Base-by-base conservation (phyloP, 208 protist species). In the Trichomonas gallinae region DNA sequence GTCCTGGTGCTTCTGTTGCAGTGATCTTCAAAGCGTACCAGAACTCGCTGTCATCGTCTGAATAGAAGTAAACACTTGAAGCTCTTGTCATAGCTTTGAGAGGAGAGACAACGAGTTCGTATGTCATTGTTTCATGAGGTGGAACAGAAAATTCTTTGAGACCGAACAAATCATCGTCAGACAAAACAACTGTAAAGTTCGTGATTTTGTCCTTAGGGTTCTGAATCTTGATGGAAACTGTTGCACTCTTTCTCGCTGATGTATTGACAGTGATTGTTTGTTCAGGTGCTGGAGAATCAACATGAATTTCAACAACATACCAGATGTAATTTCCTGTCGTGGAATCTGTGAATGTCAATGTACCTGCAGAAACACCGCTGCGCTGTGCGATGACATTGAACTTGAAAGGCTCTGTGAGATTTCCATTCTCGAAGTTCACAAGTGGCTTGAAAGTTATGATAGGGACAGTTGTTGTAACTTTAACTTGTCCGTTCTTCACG, bases 21-120 rank as follows among this genome's bases (percentile, higher is more conserved):
- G 45, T 44, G n/a, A 93, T 93, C 45, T 93, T 51, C 8, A 93
- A 48, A 38, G 1, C 17, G 38, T 93, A 93, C 87, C 87, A 93
- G 38, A 93, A 93, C n/a, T 93, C 87, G n/a, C 87, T 42, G n/a
- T 51, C 87, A 93, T 93, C 87, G 31, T 93, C 87, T 17, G 40
- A 48, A 36, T 93, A 93, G 44, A 93, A 93, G n/a, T 93, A 93
- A 4, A 93, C n/a, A n/a, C 44, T 8, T 6, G 87, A 93, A 10
- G n/a, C 46, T 15, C 36, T 26, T 0, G 45, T 93, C 44, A 51
- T 93, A 17, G 87, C 87, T 38, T 51, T 48, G 10, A 93, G 44
- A 58, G 87, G 87, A 11, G 44, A 93, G 38, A 93, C 44, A 38
- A 93, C 40, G 0, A 93, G 31, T 34, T 13, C 26, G n/a, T 93